Evolutionary conservation across 1,139 yeast species (phyloP), one percentile per base, ranked within the genome.

Genomic region (Debaryomyces psychrophilus): DNA sequence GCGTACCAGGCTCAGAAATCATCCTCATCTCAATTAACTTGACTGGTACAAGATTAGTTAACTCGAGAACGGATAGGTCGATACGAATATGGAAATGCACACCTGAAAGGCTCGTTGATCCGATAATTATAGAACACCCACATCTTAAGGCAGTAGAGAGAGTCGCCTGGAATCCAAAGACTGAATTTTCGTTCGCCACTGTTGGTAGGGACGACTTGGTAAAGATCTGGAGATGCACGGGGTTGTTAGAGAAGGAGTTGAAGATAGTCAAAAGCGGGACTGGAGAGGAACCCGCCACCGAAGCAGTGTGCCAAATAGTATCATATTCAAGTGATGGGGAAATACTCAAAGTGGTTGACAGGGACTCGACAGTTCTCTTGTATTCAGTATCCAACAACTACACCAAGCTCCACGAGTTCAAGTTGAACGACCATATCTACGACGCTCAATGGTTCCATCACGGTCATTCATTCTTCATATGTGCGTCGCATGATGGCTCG

Each of bases 131-230:
- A 2, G 77, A 70, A 20, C 64, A 67, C 29, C 71, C 82, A 1
- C 84, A 79, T 50, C 67, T 65, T 1, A 69, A 68, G 47, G 65
- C 80, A 2, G 79, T 82, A 1, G 79, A 77, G 40, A 60, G 76
- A 12, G 54, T 87, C 2, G 61, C 81, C 1, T 87, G 93, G 90
- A 75, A 82, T 48, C 87, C 90, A 0, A 59, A 59, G 12, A 71
- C 76, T 40, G 80, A 79, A 20, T 69, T 67, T 37, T 65, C 76
- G 22, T 69, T 87, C 50, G 87, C 82, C 1, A 75, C 87, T 2
- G 85, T 81, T 12, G 83, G 85, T 1, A 65, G 78, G 44, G 88
- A 84, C 52, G 62, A 65, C n/a, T 61, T 60, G 37, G 62, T 87
- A 26, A 77, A 75, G 52, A 58, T 83, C 8, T 87, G 93, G 93